Conservation (phyloP, 139 green algal genomes). For the Coccomyxa sp. region DNA sequence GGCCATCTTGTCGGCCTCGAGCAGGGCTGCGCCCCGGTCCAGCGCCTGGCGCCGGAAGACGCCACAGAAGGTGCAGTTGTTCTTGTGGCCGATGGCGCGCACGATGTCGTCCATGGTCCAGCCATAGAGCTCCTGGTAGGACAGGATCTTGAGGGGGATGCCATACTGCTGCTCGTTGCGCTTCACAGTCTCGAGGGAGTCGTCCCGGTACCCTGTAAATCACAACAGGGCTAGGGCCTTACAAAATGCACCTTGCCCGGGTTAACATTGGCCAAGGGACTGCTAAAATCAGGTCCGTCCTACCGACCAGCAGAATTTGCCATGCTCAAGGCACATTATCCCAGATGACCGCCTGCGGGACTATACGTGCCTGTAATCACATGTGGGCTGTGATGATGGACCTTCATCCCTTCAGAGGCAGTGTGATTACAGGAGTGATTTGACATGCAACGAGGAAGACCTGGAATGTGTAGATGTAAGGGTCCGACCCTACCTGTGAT, state of each 20-base stretch:
- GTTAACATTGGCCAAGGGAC: no score
- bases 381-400: no score
- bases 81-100: slow-evolving; percentile 75
- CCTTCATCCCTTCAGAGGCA: no score
- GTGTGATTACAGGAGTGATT: no score
- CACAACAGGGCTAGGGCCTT: background rate
- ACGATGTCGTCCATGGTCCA: slow-evolving; percentile 99
- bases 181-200: slow-evolving; percentile 94
- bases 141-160: slow-evolving; percentile 84
- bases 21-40: slow-evolving; percentile 76
- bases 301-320: no score
- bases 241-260: no score
- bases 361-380: no score
- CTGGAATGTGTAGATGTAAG: no score
- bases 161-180: slow-evolving; percentile 80
- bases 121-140: slow-evolving; percentile 94
- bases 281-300: no score
- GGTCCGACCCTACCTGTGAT: slow-evolving; percentile 80
- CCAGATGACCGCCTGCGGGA: no score
- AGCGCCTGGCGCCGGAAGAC: slow-evolving; percentile 90
- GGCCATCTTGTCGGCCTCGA: slow-evolving; percentile 68
- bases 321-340: no score
- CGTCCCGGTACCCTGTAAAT: slow-evolving; percentile 84
- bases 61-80: slow-evolving; percentile 98
- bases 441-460: no score